These are phyloP conservation scores for Nemania serpens DNA, from an alignment of 2,329 filamentous ascomycete species.

Conservation along the genomic window DNA sequence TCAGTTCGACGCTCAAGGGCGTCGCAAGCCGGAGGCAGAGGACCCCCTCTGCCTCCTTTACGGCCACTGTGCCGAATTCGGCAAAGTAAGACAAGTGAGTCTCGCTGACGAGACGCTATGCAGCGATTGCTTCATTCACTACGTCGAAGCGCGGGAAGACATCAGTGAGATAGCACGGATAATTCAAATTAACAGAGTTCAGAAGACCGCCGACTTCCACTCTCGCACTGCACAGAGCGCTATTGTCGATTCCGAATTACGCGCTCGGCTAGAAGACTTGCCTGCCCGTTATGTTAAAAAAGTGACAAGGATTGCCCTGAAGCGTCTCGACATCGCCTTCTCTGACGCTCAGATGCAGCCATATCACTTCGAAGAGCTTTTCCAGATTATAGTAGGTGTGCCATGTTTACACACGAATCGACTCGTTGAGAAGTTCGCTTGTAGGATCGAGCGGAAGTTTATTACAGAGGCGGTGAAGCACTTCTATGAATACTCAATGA, in stretches of 20 bases:
- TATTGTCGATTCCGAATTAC: neutral
- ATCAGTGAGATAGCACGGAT: neutral
- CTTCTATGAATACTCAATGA: slow-evolving; percentile 2
- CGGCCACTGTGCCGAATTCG: neutral
- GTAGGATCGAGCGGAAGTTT: slow-evolving; percentile 5
- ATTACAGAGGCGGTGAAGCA: neutral
- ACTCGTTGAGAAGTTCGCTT: slow-evolving; percentile 8
- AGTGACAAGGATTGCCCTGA: neutral
- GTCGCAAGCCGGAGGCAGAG: neutral
- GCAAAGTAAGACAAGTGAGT: neutral
- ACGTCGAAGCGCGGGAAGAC: neutral
- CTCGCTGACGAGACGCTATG: neutral
- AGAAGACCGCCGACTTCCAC: neutral
- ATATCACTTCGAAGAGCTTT: slow-evolving; percentile 8
- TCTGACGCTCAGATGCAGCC: neutral
- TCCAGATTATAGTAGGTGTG: slow-evolving; percentile 1
- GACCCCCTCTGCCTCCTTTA: slow-evolving; percentile 5
- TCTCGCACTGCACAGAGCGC: neutral
- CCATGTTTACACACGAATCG: slow-evolving; percentile 1
- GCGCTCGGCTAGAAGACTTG: neutral
- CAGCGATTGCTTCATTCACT: neutral
- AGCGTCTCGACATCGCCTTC: slow-evolving; percentile 4
- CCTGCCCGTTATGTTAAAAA: neutral
- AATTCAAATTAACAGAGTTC: neutral
- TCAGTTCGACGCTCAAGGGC: neutral